Evolutionary conservation across 2,329 filamentous ascomycete genomes (phyloP).

Genomic region (Ilyonectria destructans): DNA sequence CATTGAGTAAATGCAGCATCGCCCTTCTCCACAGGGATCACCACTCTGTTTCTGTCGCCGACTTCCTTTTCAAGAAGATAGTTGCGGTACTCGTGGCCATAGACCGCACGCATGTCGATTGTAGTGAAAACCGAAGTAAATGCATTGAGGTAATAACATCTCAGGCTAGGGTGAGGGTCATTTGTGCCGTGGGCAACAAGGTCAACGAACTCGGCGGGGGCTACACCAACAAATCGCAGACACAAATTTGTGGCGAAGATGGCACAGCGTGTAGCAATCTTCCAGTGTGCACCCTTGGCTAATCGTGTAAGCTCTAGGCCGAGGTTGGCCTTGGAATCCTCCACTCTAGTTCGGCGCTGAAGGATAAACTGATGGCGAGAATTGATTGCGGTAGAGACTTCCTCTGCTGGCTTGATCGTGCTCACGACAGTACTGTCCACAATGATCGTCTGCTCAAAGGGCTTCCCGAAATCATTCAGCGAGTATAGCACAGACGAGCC

Average conservation of each 20-base stretch:
- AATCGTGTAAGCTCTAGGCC: constrained; percentile 86
- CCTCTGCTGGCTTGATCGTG: constrained; percentile 78
- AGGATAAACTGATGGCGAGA: constrained; percentile 79
- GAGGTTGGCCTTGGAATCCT: constrained; percentile 85
- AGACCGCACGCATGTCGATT: constrained; percentile 88
- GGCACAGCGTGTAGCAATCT: constrained; percentile 90
- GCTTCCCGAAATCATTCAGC: constrained; percentile 92
- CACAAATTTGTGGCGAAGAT: constrained; percentile 93
- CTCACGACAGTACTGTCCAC: constrained; percentile 81
- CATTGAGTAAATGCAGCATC: constrained; percentile 85
- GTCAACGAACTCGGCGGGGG: constrained; percentile 85
- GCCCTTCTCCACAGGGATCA: constrained; percentile 80
- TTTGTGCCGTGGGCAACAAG: constrained; percentile 88
- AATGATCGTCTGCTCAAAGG: constrained; percentile 89
- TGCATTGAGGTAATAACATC: constrained; percentile 85
- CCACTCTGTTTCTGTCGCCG: constrained; percentile 81
- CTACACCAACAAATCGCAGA: constrained; percentile 91
- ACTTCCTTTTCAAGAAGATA: constrained; percentile 85
- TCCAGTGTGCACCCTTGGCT: constrained; percentile 92
- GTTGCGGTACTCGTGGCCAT: constrained; percentile 89
- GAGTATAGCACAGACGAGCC: constrained; percentile 87
- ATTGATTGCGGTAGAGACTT: constrained; percentile 74
- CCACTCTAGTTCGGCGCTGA: constrained; percentile 82
- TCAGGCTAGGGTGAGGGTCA: constrained; percentile 90
- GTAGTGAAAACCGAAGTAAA: constrained; percentile 85